Base-by-base conservation (phyloP, 768 basidiomycete species). In the Trametes villosa region DNA sequence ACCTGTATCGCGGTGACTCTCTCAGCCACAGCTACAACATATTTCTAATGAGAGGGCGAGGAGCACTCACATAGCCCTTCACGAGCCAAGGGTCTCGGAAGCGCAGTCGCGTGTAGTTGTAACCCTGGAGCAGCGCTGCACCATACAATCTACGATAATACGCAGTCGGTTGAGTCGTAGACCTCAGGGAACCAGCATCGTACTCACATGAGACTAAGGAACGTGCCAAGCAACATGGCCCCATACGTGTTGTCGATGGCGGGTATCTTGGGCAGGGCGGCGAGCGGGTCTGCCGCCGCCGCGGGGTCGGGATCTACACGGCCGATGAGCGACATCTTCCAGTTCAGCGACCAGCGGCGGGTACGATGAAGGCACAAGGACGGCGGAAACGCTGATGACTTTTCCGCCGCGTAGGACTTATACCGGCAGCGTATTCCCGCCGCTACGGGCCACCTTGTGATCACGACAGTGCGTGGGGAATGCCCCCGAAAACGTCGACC, bases 141-240 rank as follows among this genome's bases (percentile, higher is more conserved):
- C 57, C 57, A 31, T 50, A 57, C 13, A 57, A 36, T 9, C 57
- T 57, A 22, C 18, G 31, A 3, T 9, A 42, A 38, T 34, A 24
- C 34, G 13, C 15, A 9, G 17, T 6, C 22, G 18, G 17, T 30
- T 11, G 27, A 30, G 8, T 3, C 12, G 46, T 17, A 13, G 29
- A 29, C 30, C 8, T 13, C 5, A n/a, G 8, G 9, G 13, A 18
- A 29, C 29, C 4, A 48, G 29, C 29, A 4, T 9, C 27, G 45
- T 18, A 47, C 44, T 15, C 22, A 56, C 54, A 56, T 56, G 33
- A 56, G 54, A 26, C 54, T 34, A 15, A 56, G 38, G 54, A 34
- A 56, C 4, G 45, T 34, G 18, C 54, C 54, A 27, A 46, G 29
- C 11, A 56, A 22, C n/a, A 56, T 29, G 17, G 45, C 54, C 1